Evolutionary conservation across 2,329 filamentous ascomycete genomes (phyloP).

Genomic region (Fusarium sp.): DNA sequence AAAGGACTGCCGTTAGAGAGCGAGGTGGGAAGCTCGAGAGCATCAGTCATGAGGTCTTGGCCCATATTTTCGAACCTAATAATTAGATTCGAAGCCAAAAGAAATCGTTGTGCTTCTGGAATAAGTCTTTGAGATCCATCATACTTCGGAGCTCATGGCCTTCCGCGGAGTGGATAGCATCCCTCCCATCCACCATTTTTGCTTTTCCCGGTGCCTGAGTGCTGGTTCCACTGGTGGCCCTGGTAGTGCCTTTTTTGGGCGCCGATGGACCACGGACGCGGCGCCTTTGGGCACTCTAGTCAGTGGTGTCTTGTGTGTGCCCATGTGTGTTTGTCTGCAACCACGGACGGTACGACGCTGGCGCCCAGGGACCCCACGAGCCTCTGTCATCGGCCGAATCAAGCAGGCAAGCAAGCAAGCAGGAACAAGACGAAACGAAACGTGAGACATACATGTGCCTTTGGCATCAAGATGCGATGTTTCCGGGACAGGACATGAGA

Average conservation of each 20-base stretch:
- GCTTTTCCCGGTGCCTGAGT: slow-evolving; percentile 43
- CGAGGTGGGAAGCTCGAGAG: background rate
- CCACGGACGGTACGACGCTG: slow-evolving; percentile 21
- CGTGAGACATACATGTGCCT: background rate
- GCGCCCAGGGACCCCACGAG: slow-evolving; percentile 8
- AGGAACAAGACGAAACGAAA: background rate
- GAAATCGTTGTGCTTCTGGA: slow-evolving; percentile 29
- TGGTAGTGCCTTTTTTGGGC: slow-evolving; percentile 37
- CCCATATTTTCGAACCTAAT: slow-evolving; percentile 1
- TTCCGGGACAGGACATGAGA: too few relatives aligned
- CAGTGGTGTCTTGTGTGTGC: slow-evolving; percentile 25
- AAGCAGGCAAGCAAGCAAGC: background rate
- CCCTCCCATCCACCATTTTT: slow-evolving; percentile 29
- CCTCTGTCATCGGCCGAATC: background rate
- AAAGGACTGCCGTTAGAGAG: background rate
- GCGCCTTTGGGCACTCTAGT: slow-evolving; percentile 16
- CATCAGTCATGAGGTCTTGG: background rate
- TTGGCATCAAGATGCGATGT: background rate
- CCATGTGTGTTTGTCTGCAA: slow-evolving; percentile 12
- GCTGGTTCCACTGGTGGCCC: slow-evolving; percentile 35
- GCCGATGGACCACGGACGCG: slow-evolving; percentile 15
- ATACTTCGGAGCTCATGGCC: slow-evolving; percentile 12
- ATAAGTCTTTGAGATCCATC: slow-evolving; percentile 26
- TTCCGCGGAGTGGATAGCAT: slow-evolving; percentile 35
- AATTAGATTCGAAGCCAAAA: background rate